A percentile compares a stretch with the other conserved stretches of the same genome.
phyloP scores from a whole-genome alignment of 768 basidiomycete species.

The Xerocomus potaroensis region DNA sequence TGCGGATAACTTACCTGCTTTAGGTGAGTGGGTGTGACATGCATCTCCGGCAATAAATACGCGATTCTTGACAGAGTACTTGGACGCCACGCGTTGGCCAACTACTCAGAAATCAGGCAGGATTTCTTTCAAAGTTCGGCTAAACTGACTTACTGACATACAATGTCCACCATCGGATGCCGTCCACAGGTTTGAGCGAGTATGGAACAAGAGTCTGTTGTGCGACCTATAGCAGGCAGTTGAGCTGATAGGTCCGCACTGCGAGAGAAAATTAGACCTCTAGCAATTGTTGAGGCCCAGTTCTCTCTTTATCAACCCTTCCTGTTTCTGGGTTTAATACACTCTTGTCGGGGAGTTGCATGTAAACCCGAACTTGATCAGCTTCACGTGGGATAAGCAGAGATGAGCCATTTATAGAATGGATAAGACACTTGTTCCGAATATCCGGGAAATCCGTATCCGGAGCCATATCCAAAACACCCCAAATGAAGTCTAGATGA shows the following conservation, averaged over 20 bases:
- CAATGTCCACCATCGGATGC: constrained; percentile 47
- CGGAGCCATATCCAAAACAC: constrained; percentile 44
- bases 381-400: constrained; percentile 50
- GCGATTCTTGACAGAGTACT: constrained; percentile 44
- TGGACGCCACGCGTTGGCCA: constrained; percentile 52
- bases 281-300: constrained; percentile 39
- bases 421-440: constrained; percentile 44
- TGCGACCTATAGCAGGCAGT: constrained; percentile 30
- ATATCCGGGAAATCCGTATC: constrained; percentile 53
- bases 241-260: not conserved
- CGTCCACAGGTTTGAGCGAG: constrained; percentile 26
- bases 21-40: constrained; percentile 43
- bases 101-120: constrained; percentile 29
- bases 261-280: constrained; percentile 21
- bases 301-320: constrained; percentile 37
- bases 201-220: constrained; percentile 40
- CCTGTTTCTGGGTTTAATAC: constrained; percentile 36
- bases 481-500: constrained; percentile 38
- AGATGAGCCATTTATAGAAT: constrained; percentile 47
- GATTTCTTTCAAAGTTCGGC: not conserved
- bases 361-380: constrained; percentile 46
- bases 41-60: constrained; percentile 57
- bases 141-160: constrained; percentile 39
- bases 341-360: constrained; percentile 43
- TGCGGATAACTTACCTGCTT: constrained; percentile 32